phyloP scores from a whole-genome alignment of 78 protist genomes.

The Speleostelium caveatum region DNA sequence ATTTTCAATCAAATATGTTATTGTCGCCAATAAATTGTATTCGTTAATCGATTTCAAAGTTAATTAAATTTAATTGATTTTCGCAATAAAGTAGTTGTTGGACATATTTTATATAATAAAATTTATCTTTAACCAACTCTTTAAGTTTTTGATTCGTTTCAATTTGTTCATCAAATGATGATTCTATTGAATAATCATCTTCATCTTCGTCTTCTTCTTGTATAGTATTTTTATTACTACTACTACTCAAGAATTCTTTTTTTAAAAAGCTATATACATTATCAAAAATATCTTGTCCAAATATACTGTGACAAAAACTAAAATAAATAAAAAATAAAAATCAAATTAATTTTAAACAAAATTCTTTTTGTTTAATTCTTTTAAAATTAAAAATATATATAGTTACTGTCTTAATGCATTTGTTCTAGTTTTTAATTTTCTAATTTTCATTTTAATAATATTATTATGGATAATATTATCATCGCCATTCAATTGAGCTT shows the following conservation, averaged over 20 bases:
- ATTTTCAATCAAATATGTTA: no score
- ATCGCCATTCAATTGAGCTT: neutral
- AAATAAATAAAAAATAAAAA: neutral
- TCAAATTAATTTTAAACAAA: no score
- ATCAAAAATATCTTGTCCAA: conserved; percentile 18
- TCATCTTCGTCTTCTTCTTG: conserved; percentile 3
- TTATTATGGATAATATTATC: neutral
- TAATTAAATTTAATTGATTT: no score
- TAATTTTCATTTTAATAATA: neutral
- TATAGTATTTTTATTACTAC: neutral
- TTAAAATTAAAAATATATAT: neutral
- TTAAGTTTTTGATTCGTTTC: neutral
- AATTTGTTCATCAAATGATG: no score
- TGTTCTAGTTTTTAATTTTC: conserved; percentile 11
- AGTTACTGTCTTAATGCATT: conserved; percentile 43
- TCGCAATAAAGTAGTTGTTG: conserved; percentile 68
- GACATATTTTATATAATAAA: conserved; percentile 52
- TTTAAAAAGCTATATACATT: conserved; percentile 11
- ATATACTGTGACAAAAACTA: conserved; percentile 40
- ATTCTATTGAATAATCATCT: no score
- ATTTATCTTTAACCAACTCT: conserved; percentile 33
- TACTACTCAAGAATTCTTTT: neutral
- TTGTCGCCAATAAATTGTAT: no score
- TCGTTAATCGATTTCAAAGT: neutral
- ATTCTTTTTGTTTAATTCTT: neutral